Conservation (phyloP, 129 eudicot species). For the Silybum marianum region DNA sequence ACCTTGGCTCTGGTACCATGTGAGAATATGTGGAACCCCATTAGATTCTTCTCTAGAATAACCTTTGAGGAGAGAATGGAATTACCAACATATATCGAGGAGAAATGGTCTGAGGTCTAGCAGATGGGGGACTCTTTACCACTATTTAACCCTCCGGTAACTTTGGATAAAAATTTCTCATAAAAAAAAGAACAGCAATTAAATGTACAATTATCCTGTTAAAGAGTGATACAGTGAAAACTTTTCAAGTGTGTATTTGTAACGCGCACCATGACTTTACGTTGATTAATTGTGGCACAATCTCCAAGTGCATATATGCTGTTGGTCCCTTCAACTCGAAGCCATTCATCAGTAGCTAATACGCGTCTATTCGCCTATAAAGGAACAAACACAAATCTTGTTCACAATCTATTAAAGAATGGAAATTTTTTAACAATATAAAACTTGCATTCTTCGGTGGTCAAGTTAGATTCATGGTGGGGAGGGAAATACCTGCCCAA, state of each 20-base stretch:
- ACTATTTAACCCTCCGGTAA: neutral
- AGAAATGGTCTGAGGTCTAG: neutral
- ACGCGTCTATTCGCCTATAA: conserved; percentile 74
- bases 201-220: neutral
- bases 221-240: neutral
- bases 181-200: neutral
- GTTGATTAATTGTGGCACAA: conserved; percentile 90
- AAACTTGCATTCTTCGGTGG: neutral
- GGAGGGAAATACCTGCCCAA: conserved; percentile 64
- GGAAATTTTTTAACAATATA: neutral
- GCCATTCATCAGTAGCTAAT: conserved; percentile 94
- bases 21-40: neutral
- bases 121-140: neutral
- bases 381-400: conserved; percentile 6
- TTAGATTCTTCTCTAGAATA: too few relatives aligned
- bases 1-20: neutral
- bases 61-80: neutral
- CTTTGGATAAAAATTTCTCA: neutral
- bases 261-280: conserved; percentile 74
- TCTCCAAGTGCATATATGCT: conserved; percentile 85
- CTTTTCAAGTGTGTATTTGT: conserved; percentile 6
- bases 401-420: neutral
- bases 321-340: conserved; percentile 72
- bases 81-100: neutral
- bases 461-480: neutral